A percentile compares a stretch with the other conserved stretches of the same genome.
These are phyloP conservation scores for Penicillium sp. DNA, from an alignment of 2,329 filamentous ascomycete genomes.

Conservation along the genomic window DNA sequence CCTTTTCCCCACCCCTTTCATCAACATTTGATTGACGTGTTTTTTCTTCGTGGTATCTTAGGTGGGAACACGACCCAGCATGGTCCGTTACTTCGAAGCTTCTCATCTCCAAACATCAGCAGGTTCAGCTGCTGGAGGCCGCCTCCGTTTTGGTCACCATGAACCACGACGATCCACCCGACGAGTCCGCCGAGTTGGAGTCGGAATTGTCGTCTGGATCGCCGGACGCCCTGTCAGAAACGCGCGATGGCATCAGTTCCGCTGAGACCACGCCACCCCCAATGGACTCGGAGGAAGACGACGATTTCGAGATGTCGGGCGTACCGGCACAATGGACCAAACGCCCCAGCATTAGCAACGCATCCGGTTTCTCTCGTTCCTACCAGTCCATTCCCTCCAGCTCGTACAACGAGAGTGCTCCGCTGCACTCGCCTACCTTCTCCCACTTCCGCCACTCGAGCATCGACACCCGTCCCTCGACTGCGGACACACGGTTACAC, in stretches of 20 bases:
- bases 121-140: slow-evolving; percentile 94
- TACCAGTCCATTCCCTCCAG: slow-evolving; percentile 69
- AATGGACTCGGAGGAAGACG: slow-evolving; percentile 57
- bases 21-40: slow-evolving; percentile 40
- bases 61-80: slow-evolving; percentile 98
- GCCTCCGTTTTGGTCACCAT: slow-evolving; percentile 94
- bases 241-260: slow-evolving; percentile 72
- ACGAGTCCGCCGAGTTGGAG: slow-evolving; percentile 64
- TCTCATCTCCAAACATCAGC: slow-evolving; percentile 98
- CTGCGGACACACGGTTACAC: slow-evolving; percentile 70
- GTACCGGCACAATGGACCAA: slow-evolving; percentile 53
- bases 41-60: slow-evolving; percentile 49
- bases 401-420: slow-evolving; percentile 55
- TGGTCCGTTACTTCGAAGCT: slow-evolving; percentile 97
- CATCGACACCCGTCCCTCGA: slow-evolving; percentile 71
- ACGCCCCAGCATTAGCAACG: slow-evolving; percentile 51
- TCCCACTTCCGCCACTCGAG: slow-evolving; percentile 69
- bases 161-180: slow-evolving; percentile 64
- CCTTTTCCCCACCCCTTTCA: slow-evolving; percentile 30
- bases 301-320: slow-evolving; percentile 44
- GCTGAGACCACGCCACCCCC: slow-evolving; percentile 91
- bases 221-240: slow-evolving; percentile 76
- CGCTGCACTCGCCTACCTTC: slow-evolving; percentile 47
- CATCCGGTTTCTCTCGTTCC: slow-evolving; percentile 65
- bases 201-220: slow-evolving; percentile 82